These are phyloP conservation scores for Clavispora phyllophila DNA, from an alignment of 805 yeast species.

Conservation along the genomic window DNA sequence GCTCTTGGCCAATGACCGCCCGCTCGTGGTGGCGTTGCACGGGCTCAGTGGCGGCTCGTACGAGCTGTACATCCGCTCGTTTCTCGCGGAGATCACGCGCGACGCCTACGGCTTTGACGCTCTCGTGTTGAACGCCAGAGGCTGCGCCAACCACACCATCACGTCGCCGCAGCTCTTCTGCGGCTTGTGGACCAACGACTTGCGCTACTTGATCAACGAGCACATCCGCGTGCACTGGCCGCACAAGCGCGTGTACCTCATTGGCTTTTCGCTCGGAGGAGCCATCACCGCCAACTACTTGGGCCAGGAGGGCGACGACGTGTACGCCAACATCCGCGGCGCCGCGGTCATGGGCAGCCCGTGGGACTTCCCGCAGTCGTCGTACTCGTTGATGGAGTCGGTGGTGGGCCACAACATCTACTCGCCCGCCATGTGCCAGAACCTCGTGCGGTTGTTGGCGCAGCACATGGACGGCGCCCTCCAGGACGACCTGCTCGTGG, in stretches of 20 bases:
- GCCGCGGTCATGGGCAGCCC: slow-evolving; percentile 63
- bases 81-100: slow-evolving; percentile 40
- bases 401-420: slow-evolving; percentile 34
- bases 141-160: slow-evolving; percentile 71
- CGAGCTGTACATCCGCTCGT: slow-evolving; percentile 64
- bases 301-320: slow-evolving; percentile 55
- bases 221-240: slow-evolving; percentile 51
- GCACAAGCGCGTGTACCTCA: slow-evolving; percentile 54
- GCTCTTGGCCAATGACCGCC: slow-evolving; percentile 36
- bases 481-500: slow-evolving; percentile 18
- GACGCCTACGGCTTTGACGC: slow-evolving; percentile 45
- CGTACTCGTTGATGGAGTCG: slow-evolving; percentile 37
- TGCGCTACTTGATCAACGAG: slow-evolving; percentile 53
- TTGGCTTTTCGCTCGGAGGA: slow-evolving; percentile 74
- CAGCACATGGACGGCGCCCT: slow-evolving; percentile 27
- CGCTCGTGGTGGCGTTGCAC: slow-evolving; percentile 59
- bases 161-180: slow-evolving; percentile 64
- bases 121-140: slow-evolving; percentile 63
- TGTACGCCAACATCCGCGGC: slow-evolving; percentile 47
- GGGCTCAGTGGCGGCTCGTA: slow-evolving; percentile 81
- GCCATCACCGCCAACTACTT: slow-evolving; percentile 60
- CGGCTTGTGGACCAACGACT: slow-evolving; percentile 66
- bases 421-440: slow-evolving; percentile 40
- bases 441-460: slow-evolving; percentile 28
- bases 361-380: slow-evolving; percentile 63